A percentile compares a stretch with the other conserved stretches of the same genome.
Conservation (phyloP, 78 protist genomes). For the Dictyostelium firmibasis region DNA sequence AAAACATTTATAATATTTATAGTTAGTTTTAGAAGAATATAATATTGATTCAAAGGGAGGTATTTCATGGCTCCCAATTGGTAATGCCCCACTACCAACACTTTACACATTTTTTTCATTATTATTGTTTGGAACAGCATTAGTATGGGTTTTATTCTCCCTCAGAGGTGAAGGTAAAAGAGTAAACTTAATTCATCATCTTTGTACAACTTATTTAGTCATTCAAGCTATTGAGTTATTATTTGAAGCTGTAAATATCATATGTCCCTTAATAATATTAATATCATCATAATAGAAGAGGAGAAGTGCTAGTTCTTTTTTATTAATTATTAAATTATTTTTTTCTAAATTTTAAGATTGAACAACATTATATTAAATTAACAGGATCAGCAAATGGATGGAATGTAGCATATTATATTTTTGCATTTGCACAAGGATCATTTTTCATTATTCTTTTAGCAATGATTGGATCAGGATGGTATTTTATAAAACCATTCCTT, state of each 20-base stretch:
- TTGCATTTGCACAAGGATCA: constrained; percentile 86
- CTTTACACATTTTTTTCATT: constrained; percentile 36
- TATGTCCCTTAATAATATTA: too few relatives aligned
- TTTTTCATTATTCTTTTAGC: constrained; percentile 85
- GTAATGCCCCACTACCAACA: constrained; percentile 56
- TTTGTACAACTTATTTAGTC: constrained; percentile 24
- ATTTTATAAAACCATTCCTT: constrained; percentile 89
- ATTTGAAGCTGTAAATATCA: constrained; percentile 46
- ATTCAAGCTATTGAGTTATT: constrained; percentile 34
- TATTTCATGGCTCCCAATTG: constrained; percentile 51
- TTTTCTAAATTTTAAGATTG: too few relatives aligned
- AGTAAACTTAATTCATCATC: constrained; percentile 50
- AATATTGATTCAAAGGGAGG: constrained; percentile 44
- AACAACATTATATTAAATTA: constrained; percentile 74
- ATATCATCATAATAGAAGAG: too few relatives aligned
- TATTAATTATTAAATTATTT: background rate
- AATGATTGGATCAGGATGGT: constrained; percentile 92
- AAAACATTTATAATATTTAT: background rate
- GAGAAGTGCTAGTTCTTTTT: too few relatives aligned
- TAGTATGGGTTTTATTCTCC: constrained; percentile 62
- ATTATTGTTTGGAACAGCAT: constrained; percentile 2
- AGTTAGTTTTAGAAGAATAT: constrained; percentile 65
- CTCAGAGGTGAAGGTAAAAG: constrained; percentile 71
- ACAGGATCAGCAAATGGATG: constrained; percentile 83
- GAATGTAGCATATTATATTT: constrained; percentile 82